Evolutionary conservation across 441 rosid genomes (phyloP), one percentile per base, ranked within the genome.

Genomic region (Hura crepitans): DNA sequence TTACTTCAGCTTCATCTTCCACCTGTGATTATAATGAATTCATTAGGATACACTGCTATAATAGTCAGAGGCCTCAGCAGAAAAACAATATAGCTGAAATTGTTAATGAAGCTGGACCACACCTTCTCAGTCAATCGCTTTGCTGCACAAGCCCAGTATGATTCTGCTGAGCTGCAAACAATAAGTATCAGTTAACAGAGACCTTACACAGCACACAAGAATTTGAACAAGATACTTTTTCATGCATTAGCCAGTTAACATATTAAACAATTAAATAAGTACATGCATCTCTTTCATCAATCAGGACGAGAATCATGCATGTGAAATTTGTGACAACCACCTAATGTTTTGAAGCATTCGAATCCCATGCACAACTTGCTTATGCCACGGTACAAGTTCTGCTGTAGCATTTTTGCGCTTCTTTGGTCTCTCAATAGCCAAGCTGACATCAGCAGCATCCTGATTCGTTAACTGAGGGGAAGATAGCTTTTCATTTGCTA

Each of bases 91-190:
- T 20, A 25, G 37, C 18, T 65, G 22, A 66, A 54, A 57, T 42
- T 73, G 46, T 33, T n/a, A n/a, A 14, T 9, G 58, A 35, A 69
- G 63, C 73, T 58, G 58, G 42, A 79, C 71, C 83, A 45, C 56
- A 92, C 99, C 87, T 90, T 95, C 82, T 92, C 96, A 75, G 81
- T 57, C 77, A 84, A 81, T 56, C 89, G 80, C 73, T 90, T 87
- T 70, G 85, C 77, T 22, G 84, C 88, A 62, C 63, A 77, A 8
- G 89, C 89, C 99, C 99, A 95, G 39, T 80, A 85, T 27, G 62
- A 77, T 78, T 89, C 99, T 43, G 89, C 87, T 75, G 43, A 66
- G 56, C 99, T 95, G 91, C 75, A 77, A 66, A 68, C 33, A 78
- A 84, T 23, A 65, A 70, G 65, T 37, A 39, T 22, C 27, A 64